Evolutionary conservation across 805 yeast genomes (phyloP).

Genomic region (Lipomyces oligophaga): DNA sequence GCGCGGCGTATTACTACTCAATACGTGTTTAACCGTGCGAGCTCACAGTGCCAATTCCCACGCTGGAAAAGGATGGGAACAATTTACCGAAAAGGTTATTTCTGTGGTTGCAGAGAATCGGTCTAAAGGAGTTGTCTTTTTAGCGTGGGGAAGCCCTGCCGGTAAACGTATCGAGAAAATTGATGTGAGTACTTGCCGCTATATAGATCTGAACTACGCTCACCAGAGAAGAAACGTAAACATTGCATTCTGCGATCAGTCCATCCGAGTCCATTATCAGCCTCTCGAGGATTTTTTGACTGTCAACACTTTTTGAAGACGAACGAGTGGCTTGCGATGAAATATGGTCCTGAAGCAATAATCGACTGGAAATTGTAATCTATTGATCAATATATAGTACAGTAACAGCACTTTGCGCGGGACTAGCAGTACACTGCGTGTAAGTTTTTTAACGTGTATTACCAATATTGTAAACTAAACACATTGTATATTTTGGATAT

Average conservation of each 20-base stretch:
- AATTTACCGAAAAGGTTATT: conserved; percentile 72
- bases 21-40: conserved; percentile 84
- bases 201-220: too few species aligned
- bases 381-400: not conserved
- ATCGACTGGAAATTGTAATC: conserved; percentile 57
- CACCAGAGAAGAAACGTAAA: conserved; percentile 8
- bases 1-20: conserved; percentile 81
- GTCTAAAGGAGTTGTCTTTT: conserved; percentile 58
- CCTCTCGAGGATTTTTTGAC: conserved; percentile 79
- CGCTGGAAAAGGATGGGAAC: conserved; percentile 87
- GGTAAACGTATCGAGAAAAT: conserved; percentile 52
- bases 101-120: conserved; percentile 43
- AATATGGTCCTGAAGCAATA: conserved; percentile 42
- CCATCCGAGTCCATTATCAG: conserved; percentile 95
- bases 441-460: not conserved
- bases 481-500: conserved; percentile 15
- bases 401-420: too few species aligned
- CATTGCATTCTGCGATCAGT: conserved; percentile 63
- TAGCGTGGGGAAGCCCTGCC: conserved; percentile 84
- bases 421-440: too few species aligned
- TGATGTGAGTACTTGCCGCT: conserved; percentile 8
- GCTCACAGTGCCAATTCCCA: conserved; percentile 95
- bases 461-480: not conserved
- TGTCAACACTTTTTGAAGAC: conserved; percentile 69
- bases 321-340: conserved; percentile 66